phyloP scores from a whole-genome alignment of 1,284 basidiomycete genomes.

The Termitomyces sp. region DNA sequence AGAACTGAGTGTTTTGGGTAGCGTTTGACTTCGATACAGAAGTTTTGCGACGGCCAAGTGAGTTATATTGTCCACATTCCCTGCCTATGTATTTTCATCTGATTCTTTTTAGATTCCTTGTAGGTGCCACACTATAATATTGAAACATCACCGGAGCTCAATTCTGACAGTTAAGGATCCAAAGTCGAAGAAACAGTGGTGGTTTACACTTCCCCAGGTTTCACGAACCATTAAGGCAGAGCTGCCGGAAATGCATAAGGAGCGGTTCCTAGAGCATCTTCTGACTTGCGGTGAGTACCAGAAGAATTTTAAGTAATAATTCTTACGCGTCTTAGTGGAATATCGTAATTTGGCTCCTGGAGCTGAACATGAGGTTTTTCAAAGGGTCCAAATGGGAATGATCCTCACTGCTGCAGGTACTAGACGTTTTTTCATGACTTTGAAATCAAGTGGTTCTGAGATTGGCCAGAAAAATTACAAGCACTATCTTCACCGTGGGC shows the following conservation, averaged over 20 bases:
- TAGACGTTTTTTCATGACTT: conserved; percentile 3
- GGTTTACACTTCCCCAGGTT: conserved; percentile 46
- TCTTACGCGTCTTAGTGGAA: conserved; percentile 40
- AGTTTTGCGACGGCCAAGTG: conserved; percentile 66
- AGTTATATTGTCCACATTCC: conserved; percentile 21
- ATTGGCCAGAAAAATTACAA: conserved; percentile 59
- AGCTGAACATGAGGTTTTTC: conserved; percentile 68
- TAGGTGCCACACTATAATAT: conserved; percentile 23
- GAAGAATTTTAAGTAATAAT: conserved; percentile 55
- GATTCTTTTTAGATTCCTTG: conserved; percentile 39
- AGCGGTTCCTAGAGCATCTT: conserved; percentile 43
- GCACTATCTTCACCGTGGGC: conserved; percentile 63
- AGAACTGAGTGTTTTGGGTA: conserved; percentile 15
- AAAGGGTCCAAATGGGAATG: conserved; percentile 73
- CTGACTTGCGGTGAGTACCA: conserved; percentile 56
- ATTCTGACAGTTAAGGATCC: conserved; percentile 38
- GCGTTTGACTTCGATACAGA: conserved; percentile 65
- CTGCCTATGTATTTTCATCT: not conserved
- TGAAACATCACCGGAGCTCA: not conserved
- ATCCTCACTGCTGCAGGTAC: conserved; percentile 61
- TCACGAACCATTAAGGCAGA: conserved; percentile 35
- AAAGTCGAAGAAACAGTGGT: conserved; percentile 52
- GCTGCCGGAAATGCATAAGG: conserved; percentile 46
- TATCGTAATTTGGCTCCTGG: conserved; percentile 43
- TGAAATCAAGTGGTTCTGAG: not conserved